These are phyloP conservation scores for Populus tomentosa DNA, from an alignment of 441 rosid species.

Conservation along the genomic window DNA sequence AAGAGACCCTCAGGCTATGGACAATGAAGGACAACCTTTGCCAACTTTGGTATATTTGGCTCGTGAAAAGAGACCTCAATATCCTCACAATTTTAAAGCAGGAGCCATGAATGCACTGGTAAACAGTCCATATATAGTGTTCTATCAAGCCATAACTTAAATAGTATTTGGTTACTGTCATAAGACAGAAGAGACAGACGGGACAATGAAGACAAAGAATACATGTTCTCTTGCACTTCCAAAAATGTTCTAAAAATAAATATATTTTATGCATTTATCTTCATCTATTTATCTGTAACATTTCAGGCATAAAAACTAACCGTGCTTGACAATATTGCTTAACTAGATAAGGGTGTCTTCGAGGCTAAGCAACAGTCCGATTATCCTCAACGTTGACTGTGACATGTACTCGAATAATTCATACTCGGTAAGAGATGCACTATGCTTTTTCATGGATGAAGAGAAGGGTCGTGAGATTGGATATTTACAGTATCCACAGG, in stretches of 20 bases:
- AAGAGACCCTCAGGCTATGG: slow-evolving; percentile 26
- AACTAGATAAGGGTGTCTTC: slow-evolving; percentile 61
- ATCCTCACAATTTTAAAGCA: slow-evolving; percentile 72
- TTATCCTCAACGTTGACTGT: slow-evolving; percentile 67
- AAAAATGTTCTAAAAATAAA: too few relatives aligned
- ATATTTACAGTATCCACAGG: slow-evolving; percentile 62
- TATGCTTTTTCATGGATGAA: slow-evolving; percentile 80
- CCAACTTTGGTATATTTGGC: slow-evolving; percentile 73
- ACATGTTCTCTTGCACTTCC: too few relatives aligned
- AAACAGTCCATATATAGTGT: neutral
- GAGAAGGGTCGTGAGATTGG: slow-evolving; percentile 48
- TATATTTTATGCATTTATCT: too few relatives aligned
- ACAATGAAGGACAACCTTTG: slow-evolving; percentile 26
- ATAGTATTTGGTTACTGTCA: too few relatives aligned
- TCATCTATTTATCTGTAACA: neutral
- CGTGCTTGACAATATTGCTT: neutral
- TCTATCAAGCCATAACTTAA: neutral
- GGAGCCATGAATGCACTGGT: slow-evolving; percentile 85
- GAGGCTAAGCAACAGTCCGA: slow-evolving; percentile 48
- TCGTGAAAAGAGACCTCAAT: slow-evolving; percentile 63
- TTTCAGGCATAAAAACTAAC: neutral
- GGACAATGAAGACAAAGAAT: too few relatives aligned
- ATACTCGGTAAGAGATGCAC: slow-evolving; percentile 46
- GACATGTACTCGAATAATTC: slow-evolving; percentile 82
- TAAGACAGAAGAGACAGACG: too few relatives aligned